Evolutionary conservation across 495 filamentous ascomycete genomes (phyloP), one percentile per base, ranked within the genome.

Genomic region (Penicillium fimorum): DNA sequence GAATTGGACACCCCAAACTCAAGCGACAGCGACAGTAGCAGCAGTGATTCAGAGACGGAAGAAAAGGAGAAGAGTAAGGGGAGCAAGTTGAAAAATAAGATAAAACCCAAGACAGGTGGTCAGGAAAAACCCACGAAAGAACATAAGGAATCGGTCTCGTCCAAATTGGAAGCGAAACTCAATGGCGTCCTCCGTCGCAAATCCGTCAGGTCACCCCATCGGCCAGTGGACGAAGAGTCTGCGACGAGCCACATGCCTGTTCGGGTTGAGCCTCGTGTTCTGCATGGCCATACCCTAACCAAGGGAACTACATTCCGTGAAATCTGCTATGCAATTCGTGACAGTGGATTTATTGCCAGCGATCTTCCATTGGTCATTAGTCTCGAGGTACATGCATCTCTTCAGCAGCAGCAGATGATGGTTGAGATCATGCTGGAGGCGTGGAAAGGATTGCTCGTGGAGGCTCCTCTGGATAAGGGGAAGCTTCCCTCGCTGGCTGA

Each of bases 231-330:
- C 4, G 54, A 42, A 32, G 42, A 61, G 10, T 4, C 41, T 13
- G 38, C 35, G 9, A 50, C 35, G 15, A 64, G 50, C 30, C 56
- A 59, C 27, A 62, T 59, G 35, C 73, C 69, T 10, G 66, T 58
- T 10, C 62, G 67, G 47, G 75, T 72, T 9, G 92, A 97, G 65
- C 92, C 91, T 0, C 71, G 84, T 38, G 92, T 96, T 3, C 74
- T 95, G 13, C 92, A 96, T 74, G 93, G 93, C 0, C 88, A 93
- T 66, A 97, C 93, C 0, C 76, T 96, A 8, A 97, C 93, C 8
- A 92, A 89, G 58, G 90, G 90, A 45, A 82, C 95, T 11, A 79
- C 86, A 0, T 97, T 97, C 70, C 84, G 90, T 32, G 82, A 88
- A 15, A 92, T 96, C 1, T 96, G 91, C 70, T 76, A 79, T 50